Conservation (phyloP, 1,139 yeast genomes). For the Kodamaea derodonti region DNA sequence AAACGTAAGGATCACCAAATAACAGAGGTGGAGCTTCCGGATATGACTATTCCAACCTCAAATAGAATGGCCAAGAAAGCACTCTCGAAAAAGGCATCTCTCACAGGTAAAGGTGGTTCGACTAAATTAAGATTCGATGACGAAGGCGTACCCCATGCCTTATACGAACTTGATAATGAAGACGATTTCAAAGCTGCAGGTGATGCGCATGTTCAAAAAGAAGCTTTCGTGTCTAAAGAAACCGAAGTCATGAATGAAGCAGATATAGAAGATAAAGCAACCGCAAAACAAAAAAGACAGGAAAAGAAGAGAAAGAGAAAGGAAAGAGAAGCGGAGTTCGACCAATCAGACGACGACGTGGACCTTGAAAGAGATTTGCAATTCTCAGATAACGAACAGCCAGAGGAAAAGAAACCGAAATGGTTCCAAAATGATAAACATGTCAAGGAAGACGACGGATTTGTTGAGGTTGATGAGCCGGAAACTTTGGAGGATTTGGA, state of each 20-base stretch:
- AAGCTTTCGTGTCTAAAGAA: constrained; percentile 64
- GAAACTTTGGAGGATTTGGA: constrained; percentile 91
- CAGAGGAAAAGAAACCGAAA: constrained; percentile 51
- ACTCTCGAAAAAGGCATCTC: constrained; percentile 75
- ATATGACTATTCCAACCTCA: constrained; percentile 59
- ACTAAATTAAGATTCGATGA: constrained; percentile 86
- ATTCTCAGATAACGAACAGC: constrained; percentile 26
- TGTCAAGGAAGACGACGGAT: constrained; percentile 16
- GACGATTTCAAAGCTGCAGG: constrained; percentile 81
- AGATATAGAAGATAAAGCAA: constrained; percentile 72
- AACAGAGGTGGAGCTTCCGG: constrained; percentile 63
- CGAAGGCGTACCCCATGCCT: constrained; percentile 86
- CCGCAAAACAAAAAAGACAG: constrained; percentile 78
- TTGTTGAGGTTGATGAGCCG: constrained; percentile 81
- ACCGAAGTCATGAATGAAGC: constrained; percentile 61
- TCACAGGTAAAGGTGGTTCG: constrained; percentile 63
- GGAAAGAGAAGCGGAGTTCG: constrained; percentile 44
- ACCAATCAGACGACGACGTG: constrained; percentile 17
- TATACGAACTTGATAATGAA: constrained; percentile 88
- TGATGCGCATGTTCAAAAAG: constrained; percentile 65
- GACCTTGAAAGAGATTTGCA: constrained; percentile 52
- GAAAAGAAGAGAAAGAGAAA: constrained; percentile 89
- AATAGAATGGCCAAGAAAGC: constrained; percentile 89
- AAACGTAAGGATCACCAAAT: constrained; percentile 74
- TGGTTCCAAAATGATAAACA: constrained; percentile 51